Base-by-base conservation (phyloP, 2,329 filamentous ascomycete genomes). In the Hymenoscyphus albidus region DNA sequence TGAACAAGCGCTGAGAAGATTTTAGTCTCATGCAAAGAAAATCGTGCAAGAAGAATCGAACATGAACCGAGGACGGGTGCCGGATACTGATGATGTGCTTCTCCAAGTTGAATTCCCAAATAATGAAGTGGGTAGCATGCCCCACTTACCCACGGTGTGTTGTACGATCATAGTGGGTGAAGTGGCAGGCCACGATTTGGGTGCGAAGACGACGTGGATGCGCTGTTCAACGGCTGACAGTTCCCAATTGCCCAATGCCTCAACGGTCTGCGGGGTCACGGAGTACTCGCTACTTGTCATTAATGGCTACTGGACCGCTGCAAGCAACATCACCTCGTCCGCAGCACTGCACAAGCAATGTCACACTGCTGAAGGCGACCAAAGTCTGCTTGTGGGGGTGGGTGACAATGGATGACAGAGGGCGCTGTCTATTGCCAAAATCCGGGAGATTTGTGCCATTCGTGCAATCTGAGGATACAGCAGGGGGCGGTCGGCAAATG, bases 181-280 rank as follows among this genome's bases (percentile, higher is more conserved):
- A 62, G 59, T 62, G 60, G 63, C 63, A 60, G 63, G 14, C 14
- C 12, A 44, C 39, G 51, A 62, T 62, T 65, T 35, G 63, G 22
- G 58, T 57, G 39, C n/a, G 38, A 56, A 60, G 39, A 44, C 18
- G 40, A 39, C 59, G n/a, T 40, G 39, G 48, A 65, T 62, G 63
- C 60, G 63, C 55, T 62, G 60, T 62, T 51, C 18, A 56, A 22
- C 60, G 59, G 59, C 55, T 65, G 60, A 65, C 63, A 54, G 58
- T 58, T 51, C 62, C 61, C 48, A 54, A 54, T 54, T 54, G 48
- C 48, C 48, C 48, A 54, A 54, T 54, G 9, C 38, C 27, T 44
- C 31, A 9, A n/a, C 58, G 39, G 44, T 42, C 56, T 39, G 44
- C 51, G n/a, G 27, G 57, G 48, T 5, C 6, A 42, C 2, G n/a